phyloP scores from a whole-genome alignment of 2,329 filamentous ascomycete species.

The Domatiomyces catenatus region DNA sequence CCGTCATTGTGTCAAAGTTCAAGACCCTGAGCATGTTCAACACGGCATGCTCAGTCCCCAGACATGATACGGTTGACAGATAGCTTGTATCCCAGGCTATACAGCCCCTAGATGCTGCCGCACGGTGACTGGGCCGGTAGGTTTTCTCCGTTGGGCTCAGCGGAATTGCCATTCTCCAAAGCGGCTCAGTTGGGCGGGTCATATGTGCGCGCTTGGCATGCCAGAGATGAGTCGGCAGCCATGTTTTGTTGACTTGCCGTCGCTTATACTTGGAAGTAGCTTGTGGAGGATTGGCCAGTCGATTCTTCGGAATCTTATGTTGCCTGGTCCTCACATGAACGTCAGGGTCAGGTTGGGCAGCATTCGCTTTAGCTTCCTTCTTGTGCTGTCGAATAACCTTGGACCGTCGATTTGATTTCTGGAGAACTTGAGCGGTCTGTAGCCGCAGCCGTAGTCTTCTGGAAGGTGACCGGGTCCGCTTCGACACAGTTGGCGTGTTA shows the following conservation, averaged over 20 bases:
- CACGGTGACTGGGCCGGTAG: slow-evolving; percentile 74
- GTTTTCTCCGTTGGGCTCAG: slow-evolving; percentile 77
- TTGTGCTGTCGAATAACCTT: slow-evolving; percentile 32
- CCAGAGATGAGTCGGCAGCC: slow-evolving; percentile 88
- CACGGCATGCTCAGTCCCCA: slow-evolving; percentile 50
- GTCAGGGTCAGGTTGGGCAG: slow-evolving; percentile 9
- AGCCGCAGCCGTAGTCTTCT: slow-evolving; percentile 40
- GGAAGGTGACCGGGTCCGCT: slow-evolving; percentile 32
- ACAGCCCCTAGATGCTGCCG: slow-evolving; percentile 57
- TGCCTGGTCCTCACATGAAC: slow-evolving; percentile 19
- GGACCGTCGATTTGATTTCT: slow-evolving; percentile 40
- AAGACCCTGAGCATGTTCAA: slow-evolving; percentile 51
- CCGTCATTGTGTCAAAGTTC: slow-evolving; percentile 43
- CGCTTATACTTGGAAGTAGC: slow-evolving; percentile 62
- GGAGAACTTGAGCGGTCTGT: slow-evolving; percentile 59
- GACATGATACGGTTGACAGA: slow-evolving; percentile 68
- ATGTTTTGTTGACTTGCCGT: slow-evolving; percentile 75
- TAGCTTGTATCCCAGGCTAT: slow-evolving; percentile 92
- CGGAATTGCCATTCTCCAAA: slow-evolving; percentile 86
- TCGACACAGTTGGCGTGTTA: slow-evolving; percentile 69
- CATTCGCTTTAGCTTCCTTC: slow-evolving; percentile 21
- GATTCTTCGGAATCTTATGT: slow-evolving; percentile 56
- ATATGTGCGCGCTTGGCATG: slow-evolving; percentile 85
- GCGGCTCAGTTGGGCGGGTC: slow-evolving; percentile 58
- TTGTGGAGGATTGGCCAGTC: slow-evolving; percentile 47